These are phyloP conservation scores for Coniochaeta hoffmannii DNA, from an alignment of 2,329 filamentous ascomycete species.

Conservation along the genomic window DNA sequence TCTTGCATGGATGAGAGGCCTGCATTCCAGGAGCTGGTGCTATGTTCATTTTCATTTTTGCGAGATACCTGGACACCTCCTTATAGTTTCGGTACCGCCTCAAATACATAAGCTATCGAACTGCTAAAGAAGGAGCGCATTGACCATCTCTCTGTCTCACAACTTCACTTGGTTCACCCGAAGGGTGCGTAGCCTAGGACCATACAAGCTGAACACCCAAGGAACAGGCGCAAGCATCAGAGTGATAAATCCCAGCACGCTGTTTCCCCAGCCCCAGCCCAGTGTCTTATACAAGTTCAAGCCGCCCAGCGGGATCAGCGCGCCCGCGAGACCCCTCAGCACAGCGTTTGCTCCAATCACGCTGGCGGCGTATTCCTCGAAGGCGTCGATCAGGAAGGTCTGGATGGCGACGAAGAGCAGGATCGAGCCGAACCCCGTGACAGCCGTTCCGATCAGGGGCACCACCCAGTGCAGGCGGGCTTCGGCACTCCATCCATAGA, in stretches of 20 bases:
- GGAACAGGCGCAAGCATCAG: no score
- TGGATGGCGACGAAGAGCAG: conserved; percentile 19
- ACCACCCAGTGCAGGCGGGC: conserved; percentile 34
- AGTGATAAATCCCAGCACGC: conserved; percentile 23
- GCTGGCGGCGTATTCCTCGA: conserved; percentile 16
- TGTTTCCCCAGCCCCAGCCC: conserved; percentile 25
- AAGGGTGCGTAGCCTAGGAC: no score
- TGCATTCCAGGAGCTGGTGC: no score
- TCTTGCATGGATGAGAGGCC: no score
- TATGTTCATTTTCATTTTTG: no score
- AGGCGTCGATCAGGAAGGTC: conserved; percentile 49
- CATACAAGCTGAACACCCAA: no score
- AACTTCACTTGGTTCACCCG: no score
- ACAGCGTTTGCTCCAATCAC: conserved; percentile 51
- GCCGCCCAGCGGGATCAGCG: conserved; percentile 42
- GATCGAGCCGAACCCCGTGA: conserved; percentile 36
- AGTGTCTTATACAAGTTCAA: conserved; percentile 23
- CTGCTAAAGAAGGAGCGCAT: no score
- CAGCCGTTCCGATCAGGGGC: conserved; percentile 44
- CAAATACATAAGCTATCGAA: no score
- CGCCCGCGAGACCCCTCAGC: conserved; percentile 41
- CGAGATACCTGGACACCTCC: no score
- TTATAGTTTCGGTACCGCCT: no score
- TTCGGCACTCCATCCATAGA: conserved; percentile 33
- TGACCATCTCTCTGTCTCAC: no score